phyloP scores from a whole-genome alignment of 306 rosid genomes.

The Inga laurina region DNA sequence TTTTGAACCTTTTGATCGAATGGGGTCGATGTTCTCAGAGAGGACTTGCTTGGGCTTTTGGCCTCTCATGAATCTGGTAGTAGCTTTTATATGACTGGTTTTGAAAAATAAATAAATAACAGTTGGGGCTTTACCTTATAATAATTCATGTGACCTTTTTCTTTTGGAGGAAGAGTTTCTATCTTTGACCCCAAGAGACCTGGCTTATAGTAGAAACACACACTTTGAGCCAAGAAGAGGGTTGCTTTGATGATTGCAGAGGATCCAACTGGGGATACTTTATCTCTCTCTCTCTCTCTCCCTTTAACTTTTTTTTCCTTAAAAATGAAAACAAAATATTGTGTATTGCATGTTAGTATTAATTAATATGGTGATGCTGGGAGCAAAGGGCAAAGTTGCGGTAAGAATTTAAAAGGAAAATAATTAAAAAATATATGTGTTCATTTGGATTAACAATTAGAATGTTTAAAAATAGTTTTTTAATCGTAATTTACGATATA shows the following conservation, averaged over 20 bases:
- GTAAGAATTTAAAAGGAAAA: neutral
- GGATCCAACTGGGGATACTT: constrained; percentile 28
- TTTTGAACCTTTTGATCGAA: constrained; percentile 58
- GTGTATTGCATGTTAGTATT: neutral
- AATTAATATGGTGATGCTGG: constrained; percentile 24
- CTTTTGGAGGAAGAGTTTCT: constrained; percentile 41
- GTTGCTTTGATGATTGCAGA: constrained; percentile 52
- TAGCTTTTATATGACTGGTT: neutral
- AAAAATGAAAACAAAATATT: constrained; percentile 30
- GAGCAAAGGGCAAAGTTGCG: neutral
- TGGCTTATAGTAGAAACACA: constrained; percentile 35
- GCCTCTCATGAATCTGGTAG: constrained; percentile 44
- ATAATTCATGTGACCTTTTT: constrained; percentile 24
- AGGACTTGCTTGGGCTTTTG: constrained; percentile 16
- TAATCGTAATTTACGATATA: no score
- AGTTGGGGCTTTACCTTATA: neutral
- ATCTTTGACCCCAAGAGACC: constrained; percentile 62
- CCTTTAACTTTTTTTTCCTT: constrained; percentile 18
- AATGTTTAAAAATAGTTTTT: no score
- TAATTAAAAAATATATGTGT: constrained; percentile 19
- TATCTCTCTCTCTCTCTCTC: constrained; percentile 26
- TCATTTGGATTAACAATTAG: no score
- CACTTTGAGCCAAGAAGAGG: constrained; percentile 38
- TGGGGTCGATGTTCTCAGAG: constrained; percentile 44
- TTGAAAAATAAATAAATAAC: neutral